Evolutionary conservation across 495 filamentous ascomycete genomes (phyloP), one percentile per base, ranked within the genome.

Genomic region (Acidomyces sp.): DNA sequence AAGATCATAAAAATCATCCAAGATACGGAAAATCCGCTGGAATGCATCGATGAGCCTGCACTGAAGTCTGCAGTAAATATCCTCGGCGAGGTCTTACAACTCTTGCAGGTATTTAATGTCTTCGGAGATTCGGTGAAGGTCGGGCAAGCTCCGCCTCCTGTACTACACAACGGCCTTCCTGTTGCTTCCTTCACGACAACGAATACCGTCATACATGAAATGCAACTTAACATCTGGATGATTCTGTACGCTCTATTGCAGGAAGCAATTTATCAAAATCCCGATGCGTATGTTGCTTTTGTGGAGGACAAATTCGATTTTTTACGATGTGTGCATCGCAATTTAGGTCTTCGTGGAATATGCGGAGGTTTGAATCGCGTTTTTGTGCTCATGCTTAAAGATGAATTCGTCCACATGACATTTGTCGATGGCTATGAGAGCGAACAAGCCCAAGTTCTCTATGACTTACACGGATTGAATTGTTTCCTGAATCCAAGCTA

Each of bases 191-290:
- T 84, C 45, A 69, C 77, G 34, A 74, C 71, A 18, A 85, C 78
- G 54, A 70, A 93, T 28, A 19, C 18, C 4, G 29, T 22, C 18
- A 24, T 46, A 6, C 74, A 84, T 25, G 87, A 95, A 43, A 82
- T 93, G 71, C 80, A 94, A 47, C 77, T 96, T 5, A 75, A 82
- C 29, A 76, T 76, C 20, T 96, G 90, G 86, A 78, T 79, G 7
- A 59, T 95, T 22, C 73, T 81, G 40, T 81, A 79, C 56, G 71
- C 72, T 0, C 65, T 93, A 37, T 52, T 93, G 12, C 80, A 80
- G 46, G 80, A 87, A 51, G 79, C 72, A 12, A 78, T 85, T 26
- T 51, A 62, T 0, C 82, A 90, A 51, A 78, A 80, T 40, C 54
- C 57, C 12, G 67, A 73, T 10, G 36, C 68, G 0, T 86, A 85